A percentile compares a stretch with the other conserved stretches of the same genome.
These are phyloP conservation scores for Candida vaughaniae DNA, from an alignment of 805 yeast species.

Conservation along the genomic window DNA sequence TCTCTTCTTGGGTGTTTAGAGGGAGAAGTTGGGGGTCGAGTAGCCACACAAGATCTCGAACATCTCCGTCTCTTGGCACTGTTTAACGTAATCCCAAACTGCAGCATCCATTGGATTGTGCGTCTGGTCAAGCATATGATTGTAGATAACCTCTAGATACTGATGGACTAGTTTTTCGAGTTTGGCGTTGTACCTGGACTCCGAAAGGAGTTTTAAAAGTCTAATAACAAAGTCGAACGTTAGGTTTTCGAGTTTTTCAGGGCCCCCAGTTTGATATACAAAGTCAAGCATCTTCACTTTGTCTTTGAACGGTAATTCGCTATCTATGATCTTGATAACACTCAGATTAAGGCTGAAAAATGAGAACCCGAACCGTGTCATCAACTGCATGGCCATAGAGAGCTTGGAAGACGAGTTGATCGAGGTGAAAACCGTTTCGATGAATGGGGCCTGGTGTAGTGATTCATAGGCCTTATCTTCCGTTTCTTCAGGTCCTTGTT, in stretches of 20 bases:
- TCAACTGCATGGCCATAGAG: neutral
- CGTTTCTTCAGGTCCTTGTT: neutral
- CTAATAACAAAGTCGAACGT: neutral
- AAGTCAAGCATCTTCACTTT: slow-evolving; percentile 4
- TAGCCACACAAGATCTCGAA: slow-evolving; percentile 9
- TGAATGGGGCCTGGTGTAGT: neutral
- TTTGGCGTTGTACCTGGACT: slow-evolving; percentile 2
- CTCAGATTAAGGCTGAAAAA: neutral
- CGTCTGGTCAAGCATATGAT: neutral
- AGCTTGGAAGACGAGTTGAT: slow-evolving; percentile 1
- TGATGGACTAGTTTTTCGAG: slow-evolving; percentile 4
- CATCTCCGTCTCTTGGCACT: slow-evolving; percentile 2
- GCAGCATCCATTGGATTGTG: neutral
- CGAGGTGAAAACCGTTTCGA: slow-evolving; percentile 3
- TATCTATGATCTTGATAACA: neutral
- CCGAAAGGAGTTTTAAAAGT: slow-evolving; percentile 2
- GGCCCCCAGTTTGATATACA: neutral
- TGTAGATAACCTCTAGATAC: slow-evolving; percentile 5
- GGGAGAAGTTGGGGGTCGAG: slow-evolving; percentile 8
- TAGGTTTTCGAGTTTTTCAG: neutral
- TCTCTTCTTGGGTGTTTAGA: too few species aligned
- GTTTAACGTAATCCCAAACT: slow-evolving; percentile 6
- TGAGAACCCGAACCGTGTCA: slow-evolving; percentile 2
- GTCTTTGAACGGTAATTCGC: neutral
- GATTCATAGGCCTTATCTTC: slow-evolving; percentile 1